Evolutionary conservation across 2,329 filamentous ascomycete species (phyloP), one percentile per base, ranked within the genome.

Genomic region (Polychaeton citri): DNA sequence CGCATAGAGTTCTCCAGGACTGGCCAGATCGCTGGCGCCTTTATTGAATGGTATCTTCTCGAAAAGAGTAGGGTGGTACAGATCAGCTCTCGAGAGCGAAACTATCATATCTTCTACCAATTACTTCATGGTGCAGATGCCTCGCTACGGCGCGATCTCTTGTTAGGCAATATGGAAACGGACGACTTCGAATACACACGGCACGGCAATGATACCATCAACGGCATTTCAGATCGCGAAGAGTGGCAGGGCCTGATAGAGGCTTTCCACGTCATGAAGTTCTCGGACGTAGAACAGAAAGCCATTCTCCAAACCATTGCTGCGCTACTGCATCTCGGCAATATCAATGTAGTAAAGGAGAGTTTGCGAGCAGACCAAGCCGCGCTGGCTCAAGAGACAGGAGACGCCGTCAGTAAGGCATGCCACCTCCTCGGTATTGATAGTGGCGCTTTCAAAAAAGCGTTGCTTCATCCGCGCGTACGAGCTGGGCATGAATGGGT

Each of bases 401-500:
- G 81, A 45, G 68, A 74, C 21, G 76, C 86, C 36, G 81, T 85
- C 2, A 72, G 79, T 39, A 82, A 76, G 45, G 83, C 92, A 5
- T 95, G 87, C 53, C 71, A 74, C 31, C 71, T 98, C 19, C 72
- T 96, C 4, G 88, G 87, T 0, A 87, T 98, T 13, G 73, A 82
- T 2, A 54, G 81, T 0, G 87, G 95, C 26, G 75, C 81, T 2
- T 98, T 98, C 45, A 68, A 93, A 8, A 83, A 86, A 54, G 87
- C 85, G 0, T 65, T 98, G 4, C 68, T 98, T 8, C 90, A 96
- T 53, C 90, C 90, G 7, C 83, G 77, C 39, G 92, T 98, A 28
- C 95, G 94, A 60, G 90, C 90, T 30, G 90, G 90, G 15, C 76
- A 87, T 35, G 90, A 98, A 62, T 96, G 88, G 90, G 90, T 98